Base-by-base conservation (phyloP, 1,284 basidiomycete genomes). In the Hypsizygus ulmarius region DNA sequence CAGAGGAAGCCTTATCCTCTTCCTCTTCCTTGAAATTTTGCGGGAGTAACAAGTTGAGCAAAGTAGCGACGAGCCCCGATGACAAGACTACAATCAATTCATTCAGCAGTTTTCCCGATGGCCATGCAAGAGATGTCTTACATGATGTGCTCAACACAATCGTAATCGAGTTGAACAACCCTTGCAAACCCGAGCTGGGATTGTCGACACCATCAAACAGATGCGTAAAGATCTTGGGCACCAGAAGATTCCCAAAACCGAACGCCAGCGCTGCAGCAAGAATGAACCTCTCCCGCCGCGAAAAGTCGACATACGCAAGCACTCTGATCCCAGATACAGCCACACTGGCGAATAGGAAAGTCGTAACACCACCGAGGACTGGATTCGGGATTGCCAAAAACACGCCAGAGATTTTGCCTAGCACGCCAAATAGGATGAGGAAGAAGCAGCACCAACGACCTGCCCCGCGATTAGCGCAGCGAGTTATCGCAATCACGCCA, bases 321-420 rank as follows among this genome's bases (percentile, higher is more conserved):
- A 95, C 85, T 29, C 87, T 80, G 32, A 90, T 52, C 40, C 92
- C 90, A 0, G 86, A 87, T 11, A 77, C 73, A 21, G 74, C 72
- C 15, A 87, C 84, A 34, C 71, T 78, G 0, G 82, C 80, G 50
- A 85, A 85, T 41, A 89, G 71, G 69, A 88, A 90, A 2, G 88
- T 90, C 10, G 87, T 92, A 2, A 91, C 86, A 3, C 90, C 90
- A 2, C 92, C 91, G 0, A 94, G 76, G 7, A 93, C 87, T 0
- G 89, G 71, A 55, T 88, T 85, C 0, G 91, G 91, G 50, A 91
- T 90, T 1, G 87, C 79, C 4, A 91, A 75, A 67, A 90, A 88
- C 21, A 89, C 81, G 0, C 87, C 88, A 2, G 85, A 85, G 35
- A 93, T 72, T 64, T 93, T 93, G 39, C 89, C 88, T 1, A 93